These are phyloP conservation scores for Termitomyces sp. DNA, from an alignment of 768 basidiomycete species.

Conservation along the genomic window DNA sequence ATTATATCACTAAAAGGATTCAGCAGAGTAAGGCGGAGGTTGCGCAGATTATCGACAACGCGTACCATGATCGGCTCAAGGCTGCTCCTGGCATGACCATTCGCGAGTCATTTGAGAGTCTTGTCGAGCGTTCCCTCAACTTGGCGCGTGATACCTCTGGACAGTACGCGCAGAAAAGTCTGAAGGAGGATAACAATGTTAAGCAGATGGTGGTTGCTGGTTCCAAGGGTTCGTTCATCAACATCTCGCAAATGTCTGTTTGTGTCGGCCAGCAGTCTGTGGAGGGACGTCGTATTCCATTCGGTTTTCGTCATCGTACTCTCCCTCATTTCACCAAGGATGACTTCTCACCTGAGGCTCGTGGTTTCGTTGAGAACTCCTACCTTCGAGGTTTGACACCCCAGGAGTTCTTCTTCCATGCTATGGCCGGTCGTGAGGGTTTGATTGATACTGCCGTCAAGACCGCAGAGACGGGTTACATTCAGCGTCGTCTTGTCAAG, in stretches of 20 bases:
- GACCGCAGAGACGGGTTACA: conserved; percentile 99
- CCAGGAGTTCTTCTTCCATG: conserved; percentile 99
- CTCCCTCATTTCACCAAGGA: conserved; percentile 98
- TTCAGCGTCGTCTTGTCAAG: conserved; percentile 96
- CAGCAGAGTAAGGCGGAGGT: conserved; percentile 77
- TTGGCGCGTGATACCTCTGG: conserved; percentile 93
- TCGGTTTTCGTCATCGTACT: conserved; percentile 95
- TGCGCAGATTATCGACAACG: conserved; percentile 72
- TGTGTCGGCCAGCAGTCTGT: conserved; percentile 98
- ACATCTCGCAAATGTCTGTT: conserved; percentile 99
- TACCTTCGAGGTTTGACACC: conserved; percentile 95
- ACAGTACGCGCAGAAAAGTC: conserved; percentile 92
- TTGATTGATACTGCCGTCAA: conserved; percentile 99
- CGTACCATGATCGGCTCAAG: conserved; percentile 83
- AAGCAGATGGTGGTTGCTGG: conserved; percentile 99
- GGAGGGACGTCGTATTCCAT: conserved; percentile 96
- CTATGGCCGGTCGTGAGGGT: conserved; percentile 99
- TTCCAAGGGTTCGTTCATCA: conserved; percentile 98
- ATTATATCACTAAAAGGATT: conserved; percentile 78
- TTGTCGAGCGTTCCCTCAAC: conserved; percentile 88
- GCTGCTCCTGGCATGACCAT: conserved; percentile 97
- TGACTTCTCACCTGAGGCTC: conserved; percentile 95
- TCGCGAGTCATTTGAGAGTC: conserved; percentile 95
- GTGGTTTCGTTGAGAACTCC: conserved; percentile 99
- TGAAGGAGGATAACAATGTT: conserved; percentile 99